Conservation (phyloP, 2,329 filamentous ascomycete genomes). For the Fusarium transvaalense region DNA sequence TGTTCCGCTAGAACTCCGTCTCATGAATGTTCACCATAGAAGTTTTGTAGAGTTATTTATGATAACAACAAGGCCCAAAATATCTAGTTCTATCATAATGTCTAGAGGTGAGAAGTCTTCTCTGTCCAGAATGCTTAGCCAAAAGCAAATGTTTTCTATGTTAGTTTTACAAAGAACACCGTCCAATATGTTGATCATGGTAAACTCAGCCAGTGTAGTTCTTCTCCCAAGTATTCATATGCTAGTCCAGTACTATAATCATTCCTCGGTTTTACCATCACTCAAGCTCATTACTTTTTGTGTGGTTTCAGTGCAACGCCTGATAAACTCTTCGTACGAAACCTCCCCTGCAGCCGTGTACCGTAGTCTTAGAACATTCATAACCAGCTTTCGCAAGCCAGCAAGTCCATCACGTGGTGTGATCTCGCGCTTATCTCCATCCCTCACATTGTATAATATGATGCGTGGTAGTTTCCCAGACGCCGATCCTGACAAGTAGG, state of each 20-base stretch:
- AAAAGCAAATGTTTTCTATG: background rate
- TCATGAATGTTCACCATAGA: background rate
- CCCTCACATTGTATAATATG: conserved; percentile 48
- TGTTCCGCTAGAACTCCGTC: background rate
- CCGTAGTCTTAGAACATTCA: conserved; percentile 37
- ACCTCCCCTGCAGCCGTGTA: conserved; percentile 24
- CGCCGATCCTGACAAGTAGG: conserved; percentile 35
- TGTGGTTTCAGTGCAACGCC: conserved; percentile 10
- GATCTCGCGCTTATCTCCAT: conserved; percentile 47
- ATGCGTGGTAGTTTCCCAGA: conserved; percentile 29
- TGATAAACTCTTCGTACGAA: conserved; percentile 30
- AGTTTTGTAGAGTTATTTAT: background rate
- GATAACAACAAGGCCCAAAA: background rate
- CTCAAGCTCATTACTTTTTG: conserved; percentile 16
- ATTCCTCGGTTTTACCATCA: background rate
- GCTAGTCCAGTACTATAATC: background rate
- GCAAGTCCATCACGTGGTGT: conserved; percentile 10
- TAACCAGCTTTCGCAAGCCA: conserved; percentile 28
- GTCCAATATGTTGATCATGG: background rate
- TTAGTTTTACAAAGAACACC: background rate
- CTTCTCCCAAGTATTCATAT: background rate
- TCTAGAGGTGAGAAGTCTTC: background rate
- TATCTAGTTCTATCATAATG: no score
- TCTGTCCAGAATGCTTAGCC: background rate
- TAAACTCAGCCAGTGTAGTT: background rate